phyloP scores from a whole-genome alignment of 345 rosid species.

The Eucalyptus pauciflora region DNA sequence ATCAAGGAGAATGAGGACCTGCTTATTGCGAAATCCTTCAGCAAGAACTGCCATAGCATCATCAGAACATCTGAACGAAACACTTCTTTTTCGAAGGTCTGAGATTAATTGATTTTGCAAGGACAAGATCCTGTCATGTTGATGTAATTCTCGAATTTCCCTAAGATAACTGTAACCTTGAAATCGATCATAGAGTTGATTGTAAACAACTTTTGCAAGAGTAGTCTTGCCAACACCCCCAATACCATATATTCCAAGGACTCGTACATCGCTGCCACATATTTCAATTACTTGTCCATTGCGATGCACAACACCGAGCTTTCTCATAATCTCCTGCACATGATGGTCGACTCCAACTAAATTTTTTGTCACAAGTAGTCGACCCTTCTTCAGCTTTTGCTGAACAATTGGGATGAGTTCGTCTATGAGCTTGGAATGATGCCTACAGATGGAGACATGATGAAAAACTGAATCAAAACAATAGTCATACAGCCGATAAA shows the following conservation, averaged over 20 bases:
- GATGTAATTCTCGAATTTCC: background rate
- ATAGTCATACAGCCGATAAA: background rate
- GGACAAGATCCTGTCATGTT: background rate
- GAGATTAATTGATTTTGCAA: background rate
- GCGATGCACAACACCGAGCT: background rate
- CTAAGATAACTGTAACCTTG: background rate
- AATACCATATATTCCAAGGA: background rate
- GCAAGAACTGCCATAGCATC: background rate
- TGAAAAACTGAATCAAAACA: background rate
- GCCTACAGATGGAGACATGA: background rate
- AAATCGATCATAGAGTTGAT: background rate
- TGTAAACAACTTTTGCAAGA: background rate
- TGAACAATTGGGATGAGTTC: background rate
- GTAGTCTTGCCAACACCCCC: background rate
- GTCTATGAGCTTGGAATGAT: background rate
- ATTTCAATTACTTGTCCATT: background rate
- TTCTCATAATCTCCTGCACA: background rate
- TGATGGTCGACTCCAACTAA: background rate
- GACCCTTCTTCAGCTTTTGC: background rate
- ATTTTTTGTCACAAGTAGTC: background rate
- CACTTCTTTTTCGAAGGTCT: background rate
- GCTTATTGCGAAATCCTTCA: background rate
- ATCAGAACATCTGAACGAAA: background rate
- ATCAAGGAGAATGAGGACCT: background rate
- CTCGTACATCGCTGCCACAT: background rate